A percentile compares a stretch with the other conserved stretches of the same genome.
These are phyloP conservation scores for Globisporangium paroecandrum DNA, from an alignment of 352 stramenopile genomes.

Conservation along the genomic window DNA sequence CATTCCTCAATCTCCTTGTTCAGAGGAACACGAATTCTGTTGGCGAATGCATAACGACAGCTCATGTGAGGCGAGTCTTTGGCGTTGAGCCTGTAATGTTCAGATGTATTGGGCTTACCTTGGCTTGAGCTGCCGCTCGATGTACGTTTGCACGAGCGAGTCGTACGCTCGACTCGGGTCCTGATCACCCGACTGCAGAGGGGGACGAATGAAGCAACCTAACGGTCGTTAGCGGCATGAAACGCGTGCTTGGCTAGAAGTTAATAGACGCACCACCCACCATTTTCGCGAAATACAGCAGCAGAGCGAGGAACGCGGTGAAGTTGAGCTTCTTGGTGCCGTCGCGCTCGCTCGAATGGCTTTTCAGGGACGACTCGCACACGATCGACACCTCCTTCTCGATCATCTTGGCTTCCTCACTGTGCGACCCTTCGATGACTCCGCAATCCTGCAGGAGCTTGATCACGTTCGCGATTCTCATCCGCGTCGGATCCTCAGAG, in stretches of 20 bases:
- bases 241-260: neutral
- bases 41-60: neutral
- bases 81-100: no score
- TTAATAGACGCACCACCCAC: slow-evolving; percentile 16
- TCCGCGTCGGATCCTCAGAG: slow-evolving; percentile 71
- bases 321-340: slow-evolving; percentile 69
- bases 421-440: slow-evolving; percentile 53
- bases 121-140: slow-evolving; percentile 68
- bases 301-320: slow-evolving; percentile 58
- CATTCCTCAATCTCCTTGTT: slow-evolving; percentile 62
- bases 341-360: slow-evolving; percentile 54
- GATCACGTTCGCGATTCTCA: slow-evolving; percentile 63
- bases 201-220: neutral
- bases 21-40: slow-evolving; percentile 42
- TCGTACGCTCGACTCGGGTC: slow-evolving; percentile 54
- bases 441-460: slow-evolving; percentile 77
- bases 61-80: no score
- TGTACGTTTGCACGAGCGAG: slow-evolving; percentile 55
- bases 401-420: slow-evolving; percentile 56
- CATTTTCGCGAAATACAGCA: slow-evolving; percentile 71
- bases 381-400: slow-evolving; percentile 76
- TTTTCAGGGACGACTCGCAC: slow-evolving; percentile 67
- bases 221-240: neutral
- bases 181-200: slow-evolving; percentile 44
- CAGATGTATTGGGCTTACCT: slow-evolving; percentile 15